Percentiles rank a stretch among this genome's conserved stretches.
These are phyloP conservation scores for Cystofilobasidium ferigula DNA, from an alignment of 768 basidiomycete species.

Conservation along the genomic window DNA sequence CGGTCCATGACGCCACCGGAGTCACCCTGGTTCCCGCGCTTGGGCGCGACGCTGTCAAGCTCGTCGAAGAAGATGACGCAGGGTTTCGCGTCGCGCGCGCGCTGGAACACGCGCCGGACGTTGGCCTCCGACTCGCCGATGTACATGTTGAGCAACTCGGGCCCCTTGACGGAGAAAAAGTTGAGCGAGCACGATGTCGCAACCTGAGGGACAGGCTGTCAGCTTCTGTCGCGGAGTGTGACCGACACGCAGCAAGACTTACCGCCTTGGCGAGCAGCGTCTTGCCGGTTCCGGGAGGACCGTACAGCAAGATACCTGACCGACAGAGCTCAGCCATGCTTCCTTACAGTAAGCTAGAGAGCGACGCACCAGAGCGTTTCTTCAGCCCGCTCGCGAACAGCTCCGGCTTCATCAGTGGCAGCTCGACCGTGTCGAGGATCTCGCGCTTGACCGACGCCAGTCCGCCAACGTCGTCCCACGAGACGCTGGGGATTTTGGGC, in stretches of 20 bases:
- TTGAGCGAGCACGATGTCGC: constrained; percentile 90
- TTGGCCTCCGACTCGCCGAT: constrained; percentile 81
- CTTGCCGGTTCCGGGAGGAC: constrained; percentile 92
- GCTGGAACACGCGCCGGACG: constrained; percentile 63
- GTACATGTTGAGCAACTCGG: constrained; percentile 94
- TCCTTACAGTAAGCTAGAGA: background rate
- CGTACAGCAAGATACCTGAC: constrained; percentile 80
- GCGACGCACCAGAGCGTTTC: constrained; percentile 70
- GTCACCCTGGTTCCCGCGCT: constrained; percentile 87
- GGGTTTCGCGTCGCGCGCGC: constrained; percentile 78
- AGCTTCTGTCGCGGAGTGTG: background rate
- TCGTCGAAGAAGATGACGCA: constrained; percentile 98
- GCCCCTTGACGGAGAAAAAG: constrained; percentile 95
- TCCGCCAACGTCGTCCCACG: constrained; percentile 97
- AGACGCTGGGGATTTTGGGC: constrained; percentile 85
- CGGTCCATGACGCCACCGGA: constrained; percentile 97
- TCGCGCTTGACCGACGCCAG: constrained; percentile 75
- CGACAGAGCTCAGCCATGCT: constrained; percentile 2
- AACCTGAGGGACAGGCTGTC: constrained; percentile 34
- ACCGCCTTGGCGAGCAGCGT: constrained; percentile 87
- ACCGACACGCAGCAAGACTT: background rate
- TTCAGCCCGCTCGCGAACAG: constrained; percentile 82
- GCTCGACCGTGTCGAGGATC: constrained; percentile 88
- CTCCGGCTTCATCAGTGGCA: constrained; percentile 81
- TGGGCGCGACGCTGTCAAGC: constrained; percentile 85